Percentiles rank a stretch among this genome's conserved stretches.
Conservation (phyloP, 2,329 filamentous ascomycete genomes). For the Neurospora sp. region DNA sequence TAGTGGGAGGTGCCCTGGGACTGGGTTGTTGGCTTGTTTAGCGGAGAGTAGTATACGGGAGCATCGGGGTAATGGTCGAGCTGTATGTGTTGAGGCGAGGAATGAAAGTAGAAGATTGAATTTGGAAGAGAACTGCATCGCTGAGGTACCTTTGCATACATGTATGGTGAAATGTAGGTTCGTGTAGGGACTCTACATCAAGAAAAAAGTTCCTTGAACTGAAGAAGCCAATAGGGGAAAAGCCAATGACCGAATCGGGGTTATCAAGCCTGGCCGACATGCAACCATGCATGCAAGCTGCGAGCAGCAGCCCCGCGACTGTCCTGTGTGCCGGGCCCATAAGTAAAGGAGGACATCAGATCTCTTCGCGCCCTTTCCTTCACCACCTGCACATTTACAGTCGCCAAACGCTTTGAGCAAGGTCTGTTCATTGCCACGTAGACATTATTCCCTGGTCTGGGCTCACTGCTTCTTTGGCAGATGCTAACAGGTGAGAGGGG, state of each 20-base stretch:
- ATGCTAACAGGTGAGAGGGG: neutral
- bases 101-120: neutral
- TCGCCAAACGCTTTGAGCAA: neutral
- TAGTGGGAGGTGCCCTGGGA: slow-evolving; percentile 42
- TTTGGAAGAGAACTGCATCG: neutral
- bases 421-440: neutral
- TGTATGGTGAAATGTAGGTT: neutral
- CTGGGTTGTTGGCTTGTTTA: slow-evolving; percentile 38
- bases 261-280: neutral
- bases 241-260: neutral
- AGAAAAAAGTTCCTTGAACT: no score
- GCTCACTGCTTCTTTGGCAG: no score
- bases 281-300: neutral
- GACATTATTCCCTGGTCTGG: no score
- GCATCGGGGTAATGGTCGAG: neutral
- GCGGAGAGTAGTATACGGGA: slow-evolving; percentile 52
- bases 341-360: neutral
- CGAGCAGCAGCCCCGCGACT: neutral
- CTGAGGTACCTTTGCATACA: neutral
- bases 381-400: neutral
- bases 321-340: neutral
- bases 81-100: neutral
- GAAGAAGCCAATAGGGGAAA: neutral
- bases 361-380: neutral
- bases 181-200: neutral